Conservation (phyloP, 495 filamentous ascomycete genomes). For the Sphaerosporella brunnea region DNA sequence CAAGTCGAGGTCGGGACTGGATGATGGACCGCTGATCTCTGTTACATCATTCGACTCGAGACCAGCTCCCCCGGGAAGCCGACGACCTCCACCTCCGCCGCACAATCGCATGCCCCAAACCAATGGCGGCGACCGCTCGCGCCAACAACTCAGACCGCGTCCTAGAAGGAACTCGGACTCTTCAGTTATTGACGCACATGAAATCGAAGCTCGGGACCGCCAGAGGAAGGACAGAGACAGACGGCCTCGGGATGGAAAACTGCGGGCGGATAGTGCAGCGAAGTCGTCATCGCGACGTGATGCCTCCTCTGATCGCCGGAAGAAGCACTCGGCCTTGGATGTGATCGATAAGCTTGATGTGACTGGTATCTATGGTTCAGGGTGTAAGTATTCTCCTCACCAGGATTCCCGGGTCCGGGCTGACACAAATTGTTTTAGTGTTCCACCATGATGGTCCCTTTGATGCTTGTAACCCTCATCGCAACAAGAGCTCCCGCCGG, state of each 20-base stretch:
- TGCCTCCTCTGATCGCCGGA: constrained; percentile 24
- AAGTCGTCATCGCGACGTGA: constrained; percentile 4
- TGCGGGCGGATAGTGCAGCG: constrained; percentile 19
- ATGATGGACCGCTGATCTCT: constrained; percentile 32
- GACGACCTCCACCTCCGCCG: constrained; percentile 19
- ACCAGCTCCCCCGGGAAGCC: constrained; percentile 22
- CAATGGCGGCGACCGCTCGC: constrained; percentile 43
- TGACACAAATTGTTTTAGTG: too few species aligned
- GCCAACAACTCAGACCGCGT: too few species aligned
- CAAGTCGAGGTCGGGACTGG: constrained; percentile 40
- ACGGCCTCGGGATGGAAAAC: neutral
- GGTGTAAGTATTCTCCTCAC: constrained; percentile 62
- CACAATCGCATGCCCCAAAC: constrained; percentile 20
- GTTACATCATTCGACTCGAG: constrained; percentile 13
- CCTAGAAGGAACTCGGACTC: constrained; percentile 86
- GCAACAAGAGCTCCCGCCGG: constrained; percentile 68
- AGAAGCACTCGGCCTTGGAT: constrained; percentile 47
- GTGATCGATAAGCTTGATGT: constrained; percentile 96
- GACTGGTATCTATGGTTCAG: constrained; percentile 88
- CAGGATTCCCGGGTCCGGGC: too few species aligned
- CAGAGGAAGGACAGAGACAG: constrained; percentile 32
- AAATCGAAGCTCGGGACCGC: constrained; percentile 40
- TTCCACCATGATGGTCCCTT: constrained; percentile 99
- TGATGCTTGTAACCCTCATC: constrained; percentile 89
- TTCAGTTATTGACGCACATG: constrained; percentile 56